Percentiles rank a stretch among this genome's conserved stretches.
Evolutionary conservation across 352 stramenopile species (phyloP).

Genomic region (Chrysophaeum taylorii): DNA sequence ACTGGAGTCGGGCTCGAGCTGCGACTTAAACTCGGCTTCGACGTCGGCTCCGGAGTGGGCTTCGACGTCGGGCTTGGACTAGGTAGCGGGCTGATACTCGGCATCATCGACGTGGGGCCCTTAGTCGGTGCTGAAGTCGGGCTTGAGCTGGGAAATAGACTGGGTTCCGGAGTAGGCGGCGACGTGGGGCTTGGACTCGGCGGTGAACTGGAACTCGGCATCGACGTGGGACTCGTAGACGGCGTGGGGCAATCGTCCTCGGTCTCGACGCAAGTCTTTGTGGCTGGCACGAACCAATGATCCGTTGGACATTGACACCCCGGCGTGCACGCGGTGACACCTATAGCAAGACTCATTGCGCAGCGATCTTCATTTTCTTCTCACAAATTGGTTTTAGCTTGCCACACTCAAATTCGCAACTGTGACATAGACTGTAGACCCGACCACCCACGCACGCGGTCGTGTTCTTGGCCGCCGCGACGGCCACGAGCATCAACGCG

Average conservation of each 20-base stretch:
- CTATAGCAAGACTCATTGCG: no score
- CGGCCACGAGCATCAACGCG: no score
- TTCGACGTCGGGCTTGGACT: slow-evolving; percentile 14
- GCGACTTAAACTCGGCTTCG: slow-evolving; percentile 7
- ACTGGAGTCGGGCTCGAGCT: background rate
- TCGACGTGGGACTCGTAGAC: slow-evolving; percentile 16
- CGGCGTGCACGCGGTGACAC: no score
- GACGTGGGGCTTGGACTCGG: slow-evolving; percentile 17
- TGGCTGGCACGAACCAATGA: no score
- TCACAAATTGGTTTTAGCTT: no score
- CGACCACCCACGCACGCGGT: no score
- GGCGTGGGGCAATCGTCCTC: background rate
- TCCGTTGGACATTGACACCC: no score
- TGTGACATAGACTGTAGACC: no score
- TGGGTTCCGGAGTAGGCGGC: slow-evolving; percentile 15
- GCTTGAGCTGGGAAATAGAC: slow-evolving; percentile 13
- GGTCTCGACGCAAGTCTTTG: no score
- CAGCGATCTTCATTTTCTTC: no score
- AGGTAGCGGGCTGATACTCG: slow-evolving; percentile 11
- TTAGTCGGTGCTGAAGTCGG: slow-evolving; percentile 14
- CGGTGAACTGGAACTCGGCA: background rate
- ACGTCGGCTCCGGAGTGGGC: slow-evolving; percentile 3
- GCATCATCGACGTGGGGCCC: slow-evolving; percentile 13
- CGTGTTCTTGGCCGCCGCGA: no score
- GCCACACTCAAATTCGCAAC: no score